Evolutionary conservation across 768 basidiomycete species (phyloP), one percentile per base, ranked within the genome.

Genomic region (Agaricus blazei): DNA sequence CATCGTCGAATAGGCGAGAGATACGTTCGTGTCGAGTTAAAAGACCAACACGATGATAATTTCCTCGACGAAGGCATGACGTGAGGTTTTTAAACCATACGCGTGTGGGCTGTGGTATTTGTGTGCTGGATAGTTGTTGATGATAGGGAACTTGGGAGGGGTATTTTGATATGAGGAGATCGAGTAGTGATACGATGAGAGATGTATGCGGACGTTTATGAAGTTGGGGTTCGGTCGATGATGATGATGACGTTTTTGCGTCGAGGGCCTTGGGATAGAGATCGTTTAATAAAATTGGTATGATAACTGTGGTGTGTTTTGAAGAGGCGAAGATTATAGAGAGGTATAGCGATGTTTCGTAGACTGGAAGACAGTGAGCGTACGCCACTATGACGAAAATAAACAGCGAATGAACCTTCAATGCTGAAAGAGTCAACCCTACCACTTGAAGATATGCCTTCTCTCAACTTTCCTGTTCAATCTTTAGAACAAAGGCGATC

Each of bases 331-430:
- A 90, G 29, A 88, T 59, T 27, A 81, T 70, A 26, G 87, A 77
- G 29, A 89, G 74, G 65, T 76, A 80, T 23, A 90, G 72, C 0
- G 89, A 91, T 3, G 80, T 87, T 69, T 91, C 85, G 64, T 88
- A 90, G 1, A 80, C 89, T 90, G 62, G 48, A 28, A 26, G 48
- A 15, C 40, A 52, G 38, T 42, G n/a, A 51, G 27, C 51, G 15
- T 27, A 28, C 28, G 43, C 40, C 19, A 34, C 31, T 15, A 15
- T 44, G 5, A 3, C 24, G n/a, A 34, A 50, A 3, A 19, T 19
- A 19, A n/a, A 26, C 24, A 27, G 27, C 6, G 38, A 47, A 52
- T 74, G 40, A 55, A 87, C 88, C 89, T 81, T 90, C 85, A 11
- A 84, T 52, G 1, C 85, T 77, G 62, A 91, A 89, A 2, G 51